A percentile compares a stretch with the other conserved stretches of the same genome.
phyloP scores from a whole-genome alignment of 139 green algal genomes.

The Parachlorella kessleri region DNA sequence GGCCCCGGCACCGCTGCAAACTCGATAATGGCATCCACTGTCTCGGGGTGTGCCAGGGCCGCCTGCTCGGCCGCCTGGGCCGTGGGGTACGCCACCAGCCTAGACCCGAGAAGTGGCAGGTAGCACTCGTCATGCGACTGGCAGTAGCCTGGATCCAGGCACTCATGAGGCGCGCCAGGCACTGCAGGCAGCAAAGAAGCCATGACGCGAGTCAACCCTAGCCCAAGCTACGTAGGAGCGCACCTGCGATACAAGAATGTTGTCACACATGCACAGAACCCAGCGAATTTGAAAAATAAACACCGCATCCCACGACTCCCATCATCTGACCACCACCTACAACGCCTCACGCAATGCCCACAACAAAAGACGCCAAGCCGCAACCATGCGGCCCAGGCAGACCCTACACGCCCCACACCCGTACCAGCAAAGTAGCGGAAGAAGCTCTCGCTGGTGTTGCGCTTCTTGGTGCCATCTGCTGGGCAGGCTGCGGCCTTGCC shows the following conservation, averaged over 20 bases:
- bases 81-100: slow-evolving; percentile 18
- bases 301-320: too few relatives aligned
- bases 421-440: slow-evolving; percentile 50
- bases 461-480: slow-evolving; percentile 33
- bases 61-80: slow-evolving; percentile 23
- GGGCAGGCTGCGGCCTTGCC: slow-evolving; percentile 64
- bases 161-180: slow-evolving; percentile 2
- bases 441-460: slow-evolving; percentile 47
- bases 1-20: slow-evolving; percentile 21
- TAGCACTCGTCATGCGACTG: slow-evolving; percentile 53
- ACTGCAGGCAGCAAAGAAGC: too few relatives aligned
- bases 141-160: slow-evolving; percentile 46
- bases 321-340: too few relatives aligned
- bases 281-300: too few relatives aligned
- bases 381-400: too few relatives aligned
- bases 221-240: too few relatives aligned
- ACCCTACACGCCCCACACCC: not conserved
- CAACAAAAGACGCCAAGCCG: too few relatives aligned
- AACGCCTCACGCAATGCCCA: too few relatives aligned
- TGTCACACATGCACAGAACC: too few relatives aligned
- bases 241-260: too few relatives aligned
- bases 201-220: too few relatives aligned
- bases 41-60: slow-evolving; percentile 15
- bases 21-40: slow-evolving; percentile 52
- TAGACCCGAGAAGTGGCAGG: slow-evolving; percentile 32